These are phyloP conservation scores for Mortierella alpina DNA, from an alignment of 192 early-diverging fungal species.

Conservation along the genomic window DNA sequence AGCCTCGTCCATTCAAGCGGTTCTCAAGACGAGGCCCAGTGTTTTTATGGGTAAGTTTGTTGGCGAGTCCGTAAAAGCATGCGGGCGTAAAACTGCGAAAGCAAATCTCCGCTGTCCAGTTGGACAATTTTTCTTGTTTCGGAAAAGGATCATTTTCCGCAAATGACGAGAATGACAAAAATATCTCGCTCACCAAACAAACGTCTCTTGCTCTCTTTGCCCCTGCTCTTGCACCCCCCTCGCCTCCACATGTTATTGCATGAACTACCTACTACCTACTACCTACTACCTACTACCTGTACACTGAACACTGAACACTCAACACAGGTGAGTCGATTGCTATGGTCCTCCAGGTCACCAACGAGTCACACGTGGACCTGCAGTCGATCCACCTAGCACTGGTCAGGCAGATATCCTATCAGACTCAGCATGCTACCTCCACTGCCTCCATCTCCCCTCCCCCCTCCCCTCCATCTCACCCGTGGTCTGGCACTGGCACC, in stretches of 20 bases:
- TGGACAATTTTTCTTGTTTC: conserved; percentile 32
- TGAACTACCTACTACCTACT: background rate
- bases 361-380: conserved; percentile 20
- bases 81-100: background rate
- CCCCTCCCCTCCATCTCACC: background rate
- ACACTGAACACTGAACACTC: no score
- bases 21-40: conserved; percentile 9
- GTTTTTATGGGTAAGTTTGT: conserved; percentile 33
- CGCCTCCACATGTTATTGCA: no score
- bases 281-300: background rate
- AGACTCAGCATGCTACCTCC: background rate
- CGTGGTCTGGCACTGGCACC: background rate
- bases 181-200: background rate
- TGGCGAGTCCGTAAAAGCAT: no score
- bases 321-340: conserved; percentile 21
- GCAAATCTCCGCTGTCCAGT: conserved; percentile 8
- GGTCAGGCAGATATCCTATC: conserved; percentile 23
- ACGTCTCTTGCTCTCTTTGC: background rate
- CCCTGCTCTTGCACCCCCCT: background rate
- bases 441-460: background rate
- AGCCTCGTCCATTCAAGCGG: no score
- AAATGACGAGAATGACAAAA: background rate
- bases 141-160: background rate
- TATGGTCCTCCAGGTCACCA: conserved; percentile 22
- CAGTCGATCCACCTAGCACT: conserved; percentile 28